Percentiles rank a stretch among this genome's conserved stretches.
phyloP scores from a whole-genome alignment of 2,329 filamentous ascomycete genomes.

The Myotisia sp. region DNA sequence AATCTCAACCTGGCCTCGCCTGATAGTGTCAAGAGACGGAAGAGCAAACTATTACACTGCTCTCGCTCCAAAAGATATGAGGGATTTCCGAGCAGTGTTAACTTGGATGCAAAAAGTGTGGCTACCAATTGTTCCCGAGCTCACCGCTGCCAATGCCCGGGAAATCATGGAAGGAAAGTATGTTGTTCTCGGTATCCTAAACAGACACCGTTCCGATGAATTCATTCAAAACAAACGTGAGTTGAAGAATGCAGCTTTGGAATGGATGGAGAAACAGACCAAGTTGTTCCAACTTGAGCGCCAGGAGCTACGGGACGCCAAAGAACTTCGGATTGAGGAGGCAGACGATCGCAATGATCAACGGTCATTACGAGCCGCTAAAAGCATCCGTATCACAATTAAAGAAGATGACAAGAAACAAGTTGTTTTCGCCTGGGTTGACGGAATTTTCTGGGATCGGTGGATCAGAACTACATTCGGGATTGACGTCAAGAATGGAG shows the following conservation, averaged over 20 bases:
- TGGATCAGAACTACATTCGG: conserved; percentile 95
- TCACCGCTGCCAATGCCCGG: conserved; percentile 77
- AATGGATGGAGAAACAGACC: conserved; percentile 97
- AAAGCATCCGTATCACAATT: conserved; percentile 84
- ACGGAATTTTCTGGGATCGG: conserved; percentile 91
- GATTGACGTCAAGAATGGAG: conserved; percentile 70
- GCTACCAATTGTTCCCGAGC: conserved; percentile 87
- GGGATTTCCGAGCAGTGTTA: conserved; percentile 65
- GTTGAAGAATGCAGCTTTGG: conserved; percentile 85
- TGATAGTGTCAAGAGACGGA: conserved; percentile 78
- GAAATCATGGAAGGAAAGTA: conserved; percentile 93
- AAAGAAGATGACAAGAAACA: conserved; percentile 74
- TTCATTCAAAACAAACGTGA: conserved; percentile 69
- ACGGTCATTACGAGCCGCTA: conserved; percentile 69
- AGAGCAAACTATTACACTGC: conserved; percentile 81
- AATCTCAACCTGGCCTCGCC: conserved; percentile 90
- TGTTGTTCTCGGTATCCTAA: conserved; percentile 84
- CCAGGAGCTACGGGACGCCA: conserved; percentile 83
- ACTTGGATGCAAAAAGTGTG: conserved; percentile 94
- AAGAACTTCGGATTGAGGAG: conserved; percentile 90
- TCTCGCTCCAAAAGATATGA: conserved; percentile 80
- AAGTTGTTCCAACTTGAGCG: conserved; percentile 83
- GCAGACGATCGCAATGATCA: conserved; percentile 88
- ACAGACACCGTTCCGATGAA: conserved; percentile 61
- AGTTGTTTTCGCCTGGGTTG: conserved; percentile 92